Base-by-base conservation (phyloP, 108 stramenopile species). In the Stephanodiscus minutulus region DNA sequence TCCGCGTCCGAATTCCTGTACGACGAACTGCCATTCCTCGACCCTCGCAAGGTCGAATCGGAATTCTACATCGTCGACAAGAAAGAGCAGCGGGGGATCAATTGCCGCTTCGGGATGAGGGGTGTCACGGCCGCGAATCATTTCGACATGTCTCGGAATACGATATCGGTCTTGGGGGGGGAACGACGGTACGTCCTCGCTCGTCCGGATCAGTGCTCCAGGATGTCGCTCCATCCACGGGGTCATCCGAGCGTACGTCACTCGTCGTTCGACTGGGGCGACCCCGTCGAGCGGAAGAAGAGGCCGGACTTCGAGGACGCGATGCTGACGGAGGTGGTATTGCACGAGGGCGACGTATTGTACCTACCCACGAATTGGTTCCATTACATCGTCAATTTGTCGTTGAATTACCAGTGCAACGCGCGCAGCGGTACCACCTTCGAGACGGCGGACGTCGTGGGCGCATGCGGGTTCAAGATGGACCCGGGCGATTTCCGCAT, bases 341-440 rank as follows among this genome's bases (percentile, higher is more conserved):
- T 97, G 59, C 94, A 93, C 69, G 84, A 96, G 7, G 98, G 98
- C 18, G 97, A 99, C 61, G 91, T 94, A 8, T 76, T 99, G 68
- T 98, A 96, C 66, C 66, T 97, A 35, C 98, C 98, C 3, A 95
- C 96, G 21, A 73, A 82, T 75, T 97, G 95, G 94, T 96, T 98
- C 69, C 98, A 97, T 74, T 95, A 78, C 66, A 97, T 97, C 83
- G 84, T 97, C 50, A 90, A 86, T 61, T 64, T 98, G 41, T 89
- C 90, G 39, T 67, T 96, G 44, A 99, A 99, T 76, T 94, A 83
- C 69, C 98, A 99, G 79, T 98, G 96, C 85, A 98, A 98, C 74
- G 90, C 96, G 27, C 74, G 96, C 48, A 87, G 86, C 10, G 94
- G 94, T 10, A 82, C 86, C n/a, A 76, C 70, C n/a, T 43, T 76